Percentiles rank a stretch among this genome's conserved stretches.
phyloP scores from a whole-genome alignment of 768 basidiomycete genomes.

The Nevesoporus exiguus region DNA sequence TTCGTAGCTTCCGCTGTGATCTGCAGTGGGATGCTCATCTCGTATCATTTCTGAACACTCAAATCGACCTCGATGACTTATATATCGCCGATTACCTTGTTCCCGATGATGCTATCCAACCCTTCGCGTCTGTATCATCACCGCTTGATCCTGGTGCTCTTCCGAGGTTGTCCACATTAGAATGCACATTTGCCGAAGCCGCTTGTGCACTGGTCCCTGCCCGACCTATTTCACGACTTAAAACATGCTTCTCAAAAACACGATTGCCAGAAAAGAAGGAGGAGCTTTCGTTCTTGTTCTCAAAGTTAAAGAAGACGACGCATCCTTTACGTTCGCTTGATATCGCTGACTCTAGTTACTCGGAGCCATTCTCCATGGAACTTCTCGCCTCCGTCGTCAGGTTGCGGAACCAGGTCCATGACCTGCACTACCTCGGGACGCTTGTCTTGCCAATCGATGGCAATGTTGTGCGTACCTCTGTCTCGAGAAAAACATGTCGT shows the following conservation, averaged over 20 bases:
- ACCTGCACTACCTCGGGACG: constrained; percentile 59
- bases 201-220: constrained; percentile 53
- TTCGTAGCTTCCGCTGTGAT: constrained; percentile 63
- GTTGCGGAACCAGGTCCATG: constrained; percentile 32
- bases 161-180: constrained; percentile 49
- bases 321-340: constrained; percentile 50
- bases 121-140: constrained; percentile 16
- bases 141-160: constrained; percentile 35
- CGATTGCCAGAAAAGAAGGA: constrained; percentile 44
- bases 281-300: constrained; percentile 49
- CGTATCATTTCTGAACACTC: constrained; percentile 32
- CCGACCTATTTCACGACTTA: constrained; percentile 58
- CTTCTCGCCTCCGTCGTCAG: constrained; percentile 43
- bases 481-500: not conserved
- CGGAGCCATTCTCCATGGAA: constrained; percentile 50
- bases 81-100: constrained; percentile 36
- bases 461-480: constrained; percentile 23
- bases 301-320: constrained; percentile 44
- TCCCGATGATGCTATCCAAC: constrained; percentile 7
- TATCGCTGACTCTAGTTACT: constrained; percentile 60
- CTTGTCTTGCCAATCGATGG: constrained; percentile 58
- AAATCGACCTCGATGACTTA: constrained; percentile 24
- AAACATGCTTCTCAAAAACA: constrained; percentile 65
- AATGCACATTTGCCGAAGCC: constrained; percentile 68
- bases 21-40: constrained; percentile 61